These are phyloP conservation scores for Colletotrichum coccodes DNA, from an alignment of 2,329 filamentous ascomycete species.

Conservation along the genomic window DNA sequence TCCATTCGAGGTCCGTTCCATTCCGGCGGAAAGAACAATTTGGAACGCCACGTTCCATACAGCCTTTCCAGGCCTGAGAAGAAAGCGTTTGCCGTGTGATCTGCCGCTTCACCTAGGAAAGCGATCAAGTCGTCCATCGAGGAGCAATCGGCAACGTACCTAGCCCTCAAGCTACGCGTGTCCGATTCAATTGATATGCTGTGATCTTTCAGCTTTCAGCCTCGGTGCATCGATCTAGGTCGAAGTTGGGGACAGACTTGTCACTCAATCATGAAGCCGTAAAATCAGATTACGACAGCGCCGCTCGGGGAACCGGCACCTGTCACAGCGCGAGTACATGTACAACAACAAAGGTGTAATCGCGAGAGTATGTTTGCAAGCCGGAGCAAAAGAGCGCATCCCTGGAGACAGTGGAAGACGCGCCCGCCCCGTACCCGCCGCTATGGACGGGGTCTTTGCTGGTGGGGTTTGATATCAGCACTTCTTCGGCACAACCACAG, in stretches of 20 bases:
- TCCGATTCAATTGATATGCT: no score
- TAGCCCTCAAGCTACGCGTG: no score
- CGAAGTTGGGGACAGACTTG: background rate
- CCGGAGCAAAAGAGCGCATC: slow-evolving; percentile 30
- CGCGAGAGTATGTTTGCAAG: slow-evolving; percentile 34
- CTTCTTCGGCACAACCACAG: slow-evolving; percentile 99
- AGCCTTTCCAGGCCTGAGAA: no score
- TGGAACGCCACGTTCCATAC: no score
- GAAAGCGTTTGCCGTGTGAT: no score
- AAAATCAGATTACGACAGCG: background rate
- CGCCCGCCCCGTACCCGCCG: slow-evolving; percentile 36
- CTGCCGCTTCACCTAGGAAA: no score
- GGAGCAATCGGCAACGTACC: no score
- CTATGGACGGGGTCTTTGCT: slow-evolving; percentile 39
- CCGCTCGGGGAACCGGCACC: background rate
- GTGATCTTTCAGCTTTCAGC: no score
- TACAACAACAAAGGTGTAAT: background rate
- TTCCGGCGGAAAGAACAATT: no score
- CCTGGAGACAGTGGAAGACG: slow-evolving; percentile 24
- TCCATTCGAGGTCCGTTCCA: no score
- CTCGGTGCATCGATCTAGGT: no score
- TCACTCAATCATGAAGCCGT: background rate
- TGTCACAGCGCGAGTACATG: background rate
- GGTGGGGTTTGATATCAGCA: slow-evolving; percentile 78
- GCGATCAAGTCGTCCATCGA: no score